A percentile compares a stretch with the other conserved stretches of the same genome.
Conservation (phyloP, 1,139 yeast species). For the Kodamaea derodonti region DNA sequence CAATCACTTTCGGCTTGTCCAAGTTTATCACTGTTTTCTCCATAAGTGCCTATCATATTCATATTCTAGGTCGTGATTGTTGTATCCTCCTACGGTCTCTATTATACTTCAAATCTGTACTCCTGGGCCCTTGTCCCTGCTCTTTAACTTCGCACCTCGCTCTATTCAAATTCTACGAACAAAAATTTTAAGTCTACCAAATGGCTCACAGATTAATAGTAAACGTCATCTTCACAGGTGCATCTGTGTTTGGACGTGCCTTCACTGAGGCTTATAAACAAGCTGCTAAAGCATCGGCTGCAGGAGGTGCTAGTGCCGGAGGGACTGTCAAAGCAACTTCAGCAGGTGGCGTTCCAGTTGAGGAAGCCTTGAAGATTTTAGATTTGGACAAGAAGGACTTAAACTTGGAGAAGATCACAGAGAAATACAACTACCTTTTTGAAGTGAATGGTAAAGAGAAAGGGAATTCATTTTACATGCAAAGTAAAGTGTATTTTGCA, state of each 20-base stretch:
- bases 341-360: constrained; percentile 76
- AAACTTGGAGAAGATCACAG: constrained; percentile 58
- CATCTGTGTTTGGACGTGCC: constrained; percentile 93
- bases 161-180: too few species aligned
- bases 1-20: too few species aligned
- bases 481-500: constrained; percentile 81
- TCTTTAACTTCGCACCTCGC: too few species aligned
- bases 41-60: too few species aligned
- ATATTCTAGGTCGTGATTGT: too few species aligned
- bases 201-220: constrained; percentile 90
- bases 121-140: too few species aligned
- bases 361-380: constrained; percentile 88
- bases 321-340: constrained; percentile 47
- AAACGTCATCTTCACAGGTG: constrained; percentile 90
- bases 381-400: constrained; percentile 65
- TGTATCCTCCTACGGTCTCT: too few species aligned
- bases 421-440: constrained; percentile 77
- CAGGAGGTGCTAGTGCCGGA: constrained; percentile 50
- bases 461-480: constrained; percentile 90
- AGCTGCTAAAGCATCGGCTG: constrained; percentile 85
- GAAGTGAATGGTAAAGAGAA: constrained; percentile 88
- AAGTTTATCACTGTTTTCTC: too few species aligned
- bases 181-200: background rate
- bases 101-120: too few species aligned
- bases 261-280: constrained; percentile 96